Evolutionary conservation across 495 filamentous ascomycete genomes (phyloP), one percentile per base, ranked within the genome.

Genomic region (Elasticomyces elasticus): DNA sequence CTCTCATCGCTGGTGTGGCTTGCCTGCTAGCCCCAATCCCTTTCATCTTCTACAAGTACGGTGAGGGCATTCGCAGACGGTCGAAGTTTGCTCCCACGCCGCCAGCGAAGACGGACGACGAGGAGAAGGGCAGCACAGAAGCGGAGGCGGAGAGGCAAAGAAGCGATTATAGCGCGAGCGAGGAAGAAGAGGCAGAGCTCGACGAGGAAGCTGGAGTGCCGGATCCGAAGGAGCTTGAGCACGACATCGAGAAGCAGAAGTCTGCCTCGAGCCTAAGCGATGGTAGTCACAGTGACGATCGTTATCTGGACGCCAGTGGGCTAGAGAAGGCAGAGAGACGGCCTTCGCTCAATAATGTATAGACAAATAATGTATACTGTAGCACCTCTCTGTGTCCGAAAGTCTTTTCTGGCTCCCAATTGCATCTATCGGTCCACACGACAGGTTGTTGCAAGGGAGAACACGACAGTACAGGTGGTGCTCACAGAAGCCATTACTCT

Each of bases 21-120:
- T 44, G 59, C 7, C 35, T 73, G 24, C 62, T 77, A 7, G 70
- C 71, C 1, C 59, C 71, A 6, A 74, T 76, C 45, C 74, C 75
- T 4, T 75, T 76, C 62, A 56, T 75, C 1, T 78, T 78, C 52
- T 76, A 75, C 59, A 68, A 68, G 37, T 75, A 76, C 59, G 75
- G 74, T 35, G 69, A 70, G 51, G 55, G 60, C 24, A 75, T 78
- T 40, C 61, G 75, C 19, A 68, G 66, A 17, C 50, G 68, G 12
- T 66, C 61, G 28, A 65, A 63, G 38, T 72, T 71, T 54, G 71
- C 70, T 11, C 69, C 70, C 0, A 65, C 68, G n/a, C 17, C 28
- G 22, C 45, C 58, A 15, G 48, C 49, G 27, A 66, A 60, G 44
- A 51, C 46, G 25, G 35, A 45, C 7, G 54, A 64, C 26, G 56